Conservation (phyloP, 345 rosid genomes). For the Boechera divaricarpa region DNA sequence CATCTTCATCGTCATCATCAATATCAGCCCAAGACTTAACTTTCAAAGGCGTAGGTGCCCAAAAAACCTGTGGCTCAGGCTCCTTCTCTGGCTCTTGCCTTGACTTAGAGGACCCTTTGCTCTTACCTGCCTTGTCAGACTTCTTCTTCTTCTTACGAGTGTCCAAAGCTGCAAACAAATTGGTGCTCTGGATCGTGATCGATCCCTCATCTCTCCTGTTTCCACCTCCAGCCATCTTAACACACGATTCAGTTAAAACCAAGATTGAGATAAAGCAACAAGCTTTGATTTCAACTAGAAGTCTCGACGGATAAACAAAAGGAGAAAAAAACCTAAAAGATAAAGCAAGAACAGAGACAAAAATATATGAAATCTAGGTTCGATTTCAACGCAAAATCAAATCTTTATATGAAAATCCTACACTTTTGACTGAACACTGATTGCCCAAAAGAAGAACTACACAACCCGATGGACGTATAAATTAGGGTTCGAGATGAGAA, state of each 20-base stretch:
- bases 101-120: conserved; percentile 50
- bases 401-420: conserved; percentile 9
- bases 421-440: conserved; percentile 21
- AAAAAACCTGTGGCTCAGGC: conserved; percentile 56
- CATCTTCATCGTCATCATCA: conserved; percentile 61
- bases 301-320: conserved; percentile 31
- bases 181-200: conserved; percentile 56
- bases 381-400: conserved; percentile 12
- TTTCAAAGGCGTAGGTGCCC: conserved; percentile 59
- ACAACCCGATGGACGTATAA: conserved; percentile 7
- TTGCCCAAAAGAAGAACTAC: conserved; percentile 9
- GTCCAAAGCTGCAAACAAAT: conserved; percentile 66
- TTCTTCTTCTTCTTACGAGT: conserved; percentile 69
- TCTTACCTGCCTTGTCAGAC: conserved; percentile 50
- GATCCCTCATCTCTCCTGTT: conserved; percentile 62
- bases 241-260: conserved; percentile 22
- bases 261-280: conserved; percentile 23
- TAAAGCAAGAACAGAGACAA: neutral
- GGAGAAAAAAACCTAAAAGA: neutral
- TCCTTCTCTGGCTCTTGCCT: conserved; percentile 43
- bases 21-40: conserved; percentile 67
- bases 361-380: neutral
- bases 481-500: conserved; percentile 28
- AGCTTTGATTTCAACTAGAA: conserved; percentile 22
- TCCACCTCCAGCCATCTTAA: conserved; percentile 58